A percentile compares a stretch with the other conserved stretches of the same genome.
These are phyloP conservation scores for Vitis hybrid DNA, from an alignment of 177 flowering plant species.

Conservation along the genomic window DNA sequence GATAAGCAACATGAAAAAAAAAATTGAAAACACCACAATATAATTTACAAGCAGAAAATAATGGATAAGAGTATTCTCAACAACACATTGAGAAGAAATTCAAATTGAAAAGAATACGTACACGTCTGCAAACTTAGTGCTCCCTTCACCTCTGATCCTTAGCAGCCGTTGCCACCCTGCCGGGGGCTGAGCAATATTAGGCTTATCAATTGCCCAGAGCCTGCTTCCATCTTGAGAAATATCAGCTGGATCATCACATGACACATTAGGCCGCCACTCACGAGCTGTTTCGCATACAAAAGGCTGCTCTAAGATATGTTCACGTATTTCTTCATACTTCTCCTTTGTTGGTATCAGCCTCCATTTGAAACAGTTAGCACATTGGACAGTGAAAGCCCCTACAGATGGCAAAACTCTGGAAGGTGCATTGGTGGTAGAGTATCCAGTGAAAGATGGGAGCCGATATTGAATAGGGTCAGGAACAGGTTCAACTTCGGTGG, in stretches of 20 bases:
- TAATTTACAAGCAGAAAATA: background rate
- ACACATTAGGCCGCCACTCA: conserved; percentile 72
- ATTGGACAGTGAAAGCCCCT: conserved; percentile 92
- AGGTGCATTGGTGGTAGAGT: conserved; percentile 18
- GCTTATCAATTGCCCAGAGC: conserved; percentile 96
- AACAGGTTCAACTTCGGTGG: conserved; percentile 26
- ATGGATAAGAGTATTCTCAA: background rate
- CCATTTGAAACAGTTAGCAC: conserved; percentile 88
- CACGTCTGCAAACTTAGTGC: conserved; percentile 92
- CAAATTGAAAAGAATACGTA: conserved; percentile 38
- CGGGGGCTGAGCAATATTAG: conserved; percentile 87
- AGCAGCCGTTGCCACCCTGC: conserved; percentile 83
- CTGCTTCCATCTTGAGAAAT: conserved; percentile 79
- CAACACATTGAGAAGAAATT: background rate
- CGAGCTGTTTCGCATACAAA: conserved; percentile 78
- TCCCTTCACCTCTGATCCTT: conserved; percentile 80
- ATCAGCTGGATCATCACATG: conserved; percentile 82
- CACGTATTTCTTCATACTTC: conserved; percentile 89
- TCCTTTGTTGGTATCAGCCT: conserved; percentile 85
- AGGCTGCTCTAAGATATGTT: conserved; percentile 64
- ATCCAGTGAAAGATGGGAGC: conserved; percentile 21
- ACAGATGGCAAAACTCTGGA: conserved; percentile 64
- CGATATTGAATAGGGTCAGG: conserved; percentile 29
- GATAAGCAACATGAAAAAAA: background rate
- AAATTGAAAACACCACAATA: background rate